Evolutionary conservation across 306 rosid species (phyloP), one percentile per base, ranked within the genome.

Genomic region (Prunus mongolica): DNA sequence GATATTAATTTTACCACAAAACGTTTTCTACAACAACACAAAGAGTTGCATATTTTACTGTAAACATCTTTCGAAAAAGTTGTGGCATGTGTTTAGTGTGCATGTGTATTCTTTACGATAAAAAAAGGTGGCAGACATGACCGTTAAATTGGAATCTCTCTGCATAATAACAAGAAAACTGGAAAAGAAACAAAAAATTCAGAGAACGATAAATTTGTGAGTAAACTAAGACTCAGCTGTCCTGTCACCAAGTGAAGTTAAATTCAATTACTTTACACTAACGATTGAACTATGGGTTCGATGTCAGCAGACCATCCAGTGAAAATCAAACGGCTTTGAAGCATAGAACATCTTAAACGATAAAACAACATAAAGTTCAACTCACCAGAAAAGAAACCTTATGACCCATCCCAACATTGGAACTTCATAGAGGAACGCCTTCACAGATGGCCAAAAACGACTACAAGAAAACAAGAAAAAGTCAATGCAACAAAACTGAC

Each of bases 391-490:
- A 73, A 83, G 84, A 84, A 67, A 94, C 77, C 72, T 90, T 79
- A 92, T 78, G 70, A 94, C 51, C 98, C 98, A 94, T 63, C 98
- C 98, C 24, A 92, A 70, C 61, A 94, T 51, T 52, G 97, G 97
- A 82, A 94, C 87, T 54, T 92, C 92, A 70, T 82, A 81, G 73
- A 94, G 89, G 84, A 92, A 92, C 41, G 78, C 84, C 89, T 89
- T 89, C 77, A 92, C 69, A 62, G 97, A 90, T 67, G 97, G 82
- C 97, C 95, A 87, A 78, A 94, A 94, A 54, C 92, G 96, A 61
- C 98, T 92, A 77, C 91, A 86, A 77, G 73, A 76, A 83, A 74
- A 69, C 7, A 19, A 28, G 45, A 61, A 27, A 61, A 54, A 10
- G 18, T 56, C 25, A 47, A 38, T 22, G 2, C 41, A 64, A 49